These are phyloP conservation scores for Pestalotiopsis sp. DNA, from an alignment of 2,329 filamentous ascomycete genomes.

Conservation along the genomic window DNA sequence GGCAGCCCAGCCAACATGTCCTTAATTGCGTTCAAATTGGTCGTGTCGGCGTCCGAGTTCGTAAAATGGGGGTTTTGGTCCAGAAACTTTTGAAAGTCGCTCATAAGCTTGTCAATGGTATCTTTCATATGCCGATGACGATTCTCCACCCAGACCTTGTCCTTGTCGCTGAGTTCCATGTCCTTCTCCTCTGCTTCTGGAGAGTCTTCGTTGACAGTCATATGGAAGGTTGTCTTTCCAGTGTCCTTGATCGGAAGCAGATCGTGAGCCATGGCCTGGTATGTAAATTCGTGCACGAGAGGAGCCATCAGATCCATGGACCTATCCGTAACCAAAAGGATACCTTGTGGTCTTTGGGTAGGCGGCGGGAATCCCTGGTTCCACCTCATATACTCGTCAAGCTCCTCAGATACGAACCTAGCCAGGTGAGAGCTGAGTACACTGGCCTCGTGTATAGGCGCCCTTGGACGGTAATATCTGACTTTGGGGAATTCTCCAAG, in stretches of 20 bases:
- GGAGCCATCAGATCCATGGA: conserved; percentile 92
- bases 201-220: conserved; percentile 74
- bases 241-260: conserved; percentile 84
- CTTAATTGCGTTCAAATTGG: conserved; percentile 86
- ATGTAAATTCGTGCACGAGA: conserved; percentile 93
- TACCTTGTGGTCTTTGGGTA: conserved; percentile 75
- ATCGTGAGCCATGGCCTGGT: conserved; percentile 98
- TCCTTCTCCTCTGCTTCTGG: conserved; percentile 78
- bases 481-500: conserved; percentile 94
- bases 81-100: conserved; percentile 90
- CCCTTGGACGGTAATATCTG: conserved; percentile 80
- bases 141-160: conserved; percentile 94
- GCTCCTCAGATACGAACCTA: conserved; percentile 85
- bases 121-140: conserved; percentile 97
- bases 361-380: conserved; percentile 83
- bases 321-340: conserved; percentile 85
- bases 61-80: conserved; percentile 91
- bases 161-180: conserved; percentile 86
- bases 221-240: conserved; percentile 85
- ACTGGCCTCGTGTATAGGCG: conserved; percentile 79
- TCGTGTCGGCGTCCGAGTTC: conserved; percentile 67
- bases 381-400: conserved; percentile 85
- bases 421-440: conserved; percentile 88
- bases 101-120: conserved; percentile 89
- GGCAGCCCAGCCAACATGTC: conserved; percentile 96